These are phyloP conservation scores for Geotrichum cucujoidarum DNA, from an alignment of 1,139 yeast genomes.

Conservation along the genomic window DNA sequence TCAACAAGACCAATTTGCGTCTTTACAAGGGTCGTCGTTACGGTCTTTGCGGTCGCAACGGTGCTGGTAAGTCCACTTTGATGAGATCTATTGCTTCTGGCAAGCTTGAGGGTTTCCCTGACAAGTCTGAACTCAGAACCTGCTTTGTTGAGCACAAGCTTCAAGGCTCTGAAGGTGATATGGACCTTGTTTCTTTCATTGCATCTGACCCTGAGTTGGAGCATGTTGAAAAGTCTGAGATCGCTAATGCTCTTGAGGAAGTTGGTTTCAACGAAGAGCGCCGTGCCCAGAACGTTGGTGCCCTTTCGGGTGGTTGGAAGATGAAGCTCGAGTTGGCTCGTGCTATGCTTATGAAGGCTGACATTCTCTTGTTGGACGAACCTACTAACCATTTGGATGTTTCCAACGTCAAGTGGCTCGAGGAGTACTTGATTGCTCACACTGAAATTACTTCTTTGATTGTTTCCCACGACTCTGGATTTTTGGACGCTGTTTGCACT, in stretches of 20 bases:
- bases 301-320: constrained; percentile 90
- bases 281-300: constrained; percentile 84
- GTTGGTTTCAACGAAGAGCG: constrained; percentile 94
- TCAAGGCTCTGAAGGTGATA: constrained; percentile 91
- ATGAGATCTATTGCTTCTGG: constrained; percentile 98
- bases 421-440: constrained; percentile 71
- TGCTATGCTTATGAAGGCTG: constrained; percentile 98
- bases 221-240: constrained; percentile 59
- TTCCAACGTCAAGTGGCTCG: constrained; percentile 86
- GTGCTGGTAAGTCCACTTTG: constrained; percentile 96
- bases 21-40: constrained; percentile 92
- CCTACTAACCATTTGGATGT: constrained; percentile 93
- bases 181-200: constrained; percentile 83
- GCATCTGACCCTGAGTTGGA: constrained; percentile 83
- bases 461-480: constrained; percentile 97
- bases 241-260: constrained; percentile 65
- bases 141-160: constrained; percentile 96
- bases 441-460: constrained; percentile 90
- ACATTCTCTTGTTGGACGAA: constrained; percentile 61
- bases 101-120: constrained; percentile 96
- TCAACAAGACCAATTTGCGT: constrained; percentile 85
- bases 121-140: constrained; percentile 78
- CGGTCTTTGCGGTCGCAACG: constrained; percentile 97
- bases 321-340: constrained; percentile 97
- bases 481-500: constrained; percentile 92